Evolutionary conservation across 345 rosid genomes (phyloP).

Genomic region (Stellera chamaejasme): DNA sequence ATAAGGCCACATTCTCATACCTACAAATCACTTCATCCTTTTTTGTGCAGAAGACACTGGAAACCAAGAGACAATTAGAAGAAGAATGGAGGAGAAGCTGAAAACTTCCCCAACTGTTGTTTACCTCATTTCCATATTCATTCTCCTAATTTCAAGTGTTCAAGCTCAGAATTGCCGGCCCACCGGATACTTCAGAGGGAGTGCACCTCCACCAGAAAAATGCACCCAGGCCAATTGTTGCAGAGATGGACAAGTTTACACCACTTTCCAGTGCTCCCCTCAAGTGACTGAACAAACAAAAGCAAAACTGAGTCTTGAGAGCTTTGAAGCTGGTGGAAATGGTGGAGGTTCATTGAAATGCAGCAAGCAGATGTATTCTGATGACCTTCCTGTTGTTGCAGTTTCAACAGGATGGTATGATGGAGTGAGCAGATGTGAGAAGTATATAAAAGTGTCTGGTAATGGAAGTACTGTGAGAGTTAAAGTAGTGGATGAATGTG

Average conservation of each 20-base stretch:
- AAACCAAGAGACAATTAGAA: background rate
- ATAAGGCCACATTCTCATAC: background rate
- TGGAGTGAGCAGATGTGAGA: slow-evolving; percentile 12
- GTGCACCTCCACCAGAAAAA: slow-evolving; percentile 19
- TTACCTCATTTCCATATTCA: slow-evolving; percentile 1
- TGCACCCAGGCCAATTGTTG: slow-evolving; percentile 29
- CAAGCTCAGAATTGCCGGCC: slow-evolving; percentile 18
- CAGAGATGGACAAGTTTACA: slow-evolving; percentile 18
- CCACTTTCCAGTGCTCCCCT: slow-evolving; percentile 11
- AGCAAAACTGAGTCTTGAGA: slow-evolving; percentile 1
- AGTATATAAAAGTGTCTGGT: slow-evolving; percentile 14
- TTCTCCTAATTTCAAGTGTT: slow-evolving; percentile 1
- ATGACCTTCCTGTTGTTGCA: slow-evolving; percentile 7
- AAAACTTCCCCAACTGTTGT: background rate
- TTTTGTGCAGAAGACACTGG: background rate
- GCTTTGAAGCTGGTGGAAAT: slow-evolving; percentile 8
- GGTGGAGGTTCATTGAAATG: slow-evolving; percentile 6
- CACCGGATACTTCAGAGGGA: slow-evolving; percentile 22
- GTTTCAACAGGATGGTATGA: slow-evolving; percentile 27
- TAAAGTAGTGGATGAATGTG: slow-evolving; percentile 29
- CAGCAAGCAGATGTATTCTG: slow-evolving; percentile 1
- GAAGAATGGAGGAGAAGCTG: slow-evolving; percentile 8
- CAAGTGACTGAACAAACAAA: slow-evolving; percentile 3
- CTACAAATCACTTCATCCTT: background rate
- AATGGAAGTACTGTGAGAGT: slow-evolving; percentile 21